Base-by-base conservation (phyloP, 2,329 filamentous ascomycete species). In the Akanthomyces uredinophilus region DNA sequence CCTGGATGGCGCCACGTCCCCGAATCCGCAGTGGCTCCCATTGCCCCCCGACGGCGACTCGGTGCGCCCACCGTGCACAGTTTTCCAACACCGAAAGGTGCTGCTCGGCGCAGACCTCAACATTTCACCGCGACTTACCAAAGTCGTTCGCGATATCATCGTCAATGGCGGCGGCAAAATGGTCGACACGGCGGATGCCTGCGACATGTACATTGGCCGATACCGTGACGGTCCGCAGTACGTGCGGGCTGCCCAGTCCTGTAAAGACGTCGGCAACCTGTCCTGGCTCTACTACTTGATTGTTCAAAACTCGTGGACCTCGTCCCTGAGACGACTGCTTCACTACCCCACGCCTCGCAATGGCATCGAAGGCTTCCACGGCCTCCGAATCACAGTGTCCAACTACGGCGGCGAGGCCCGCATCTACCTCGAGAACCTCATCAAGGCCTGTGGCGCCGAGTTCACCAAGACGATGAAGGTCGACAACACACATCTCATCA, bases 321-420 rank as follows among this genome's bases (percentile, higher is more conserved):
- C 90, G 14, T 94, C 95, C 0, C 79, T 92, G 63, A 86, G 87
- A 49, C 87, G 92, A 55, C 81, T 98, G 35, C 80, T 99, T 27
- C 95, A 99, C 72, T 99, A 99, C 67, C 95, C 95, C 0, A 72
- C 96, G 16, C 90, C 93, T 5, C 85, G 83, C 52, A 73, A 87
- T 10, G 91, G 91, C 1, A 87, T 99, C 41, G 85, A 88, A 0
- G 93, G 91, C 0, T 97, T 99, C 71, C 75, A 89, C 63, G 80
- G 83, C 8, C 81, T 90, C 73, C 86, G 83, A 57, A 95, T 99
- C 69, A 96, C 92, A 62, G 82, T 99, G 6, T 98, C 95, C 6
- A 99, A 98, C 74, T 99, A 99, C 72, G 92, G 92, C 51, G 95
- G 95, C 37, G 95, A 99, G 74, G 92, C 95, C 18, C 87, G 95